Percentiles rank a stretch among this genome's conserved stretches.
phyloP scores from a whole-genome alignment of 306 rosid species.

The Malus orientalis region DNA sequence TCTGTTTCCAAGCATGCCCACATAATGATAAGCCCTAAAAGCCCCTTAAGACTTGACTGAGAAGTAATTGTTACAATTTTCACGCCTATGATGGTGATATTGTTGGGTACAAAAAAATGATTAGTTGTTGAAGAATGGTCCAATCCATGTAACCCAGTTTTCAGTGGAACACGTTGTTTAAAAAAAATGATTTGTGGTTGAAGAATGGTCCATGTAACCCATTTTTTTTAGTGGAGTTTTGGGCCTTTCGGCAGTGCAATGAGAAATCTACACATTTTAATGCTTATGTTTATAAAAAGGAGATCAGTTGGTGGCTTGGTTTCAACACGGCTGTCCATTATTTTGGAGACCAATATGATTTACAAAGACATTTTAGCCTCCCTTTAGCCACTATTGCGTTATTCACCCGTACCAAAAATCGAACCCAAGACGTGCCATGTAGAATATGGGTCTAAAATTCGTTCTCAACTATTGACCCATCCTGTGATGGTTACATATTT shows the following conservation, averaged over 20 bases:
- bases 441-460: too few relatives aligned
- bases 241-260: background rate
- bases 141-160: background rate
- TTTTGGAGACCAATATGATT: too few relatives aligned
- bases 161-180: background rate
- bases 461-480: too few relatives aligned
- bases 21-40: background rate
- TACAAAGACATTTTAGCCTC: too few relatives aligned
- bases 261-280: background rate
- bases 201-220: background rate
- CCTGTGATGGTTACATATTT: background rate
- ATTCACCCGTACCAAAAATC: too few relatives aligned
- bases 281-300: too few relatives aligned
- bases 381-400: too few relatives aligned
- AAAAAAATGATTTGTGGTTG: background rate
- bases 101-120: background rate
- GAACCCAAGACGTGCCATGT: too few relatives aligned
- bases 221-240: background rate
- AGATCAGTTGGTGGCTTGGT: too few relatives aligned
- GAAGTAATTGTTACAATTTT: background rate
- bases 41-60: background rate
- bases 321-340: accelerated
- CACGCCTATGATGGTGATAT: background rate
- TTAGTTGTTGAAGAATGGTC: background rate
- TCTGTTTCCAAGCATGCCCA: background rate